These are phyloP conservation scores for Helianthus tuberosus DNA, from an alignment of 129 eudicot species.

Conservation along the genomic window DNA sequence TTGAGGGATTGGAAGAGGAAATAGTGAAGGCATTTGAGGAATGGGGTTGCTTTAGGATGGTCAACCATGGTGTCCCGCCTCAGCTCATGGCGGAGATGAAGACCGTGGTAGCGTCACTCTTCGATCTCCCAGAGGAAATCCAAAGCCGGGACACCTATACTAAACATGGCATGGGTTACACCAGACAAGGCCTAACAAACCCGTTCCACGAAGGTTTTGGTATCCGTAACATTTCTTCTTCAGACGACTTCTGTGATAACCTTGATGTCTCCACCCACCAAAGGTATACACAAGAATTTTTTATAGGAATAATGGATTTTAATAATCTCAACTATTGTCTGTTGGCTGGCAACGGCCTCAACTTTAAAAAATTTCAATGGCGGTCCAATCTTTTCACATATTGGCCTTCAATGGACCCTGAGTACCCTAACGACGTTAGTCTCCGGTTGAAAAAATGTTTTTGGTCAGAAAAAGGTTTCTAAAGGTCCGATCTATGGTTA, in stretches of 20 bases:
- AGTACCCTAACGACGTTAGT: no score
- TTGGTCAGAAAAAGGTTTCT: no score
- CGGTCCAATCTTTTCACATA: no score
- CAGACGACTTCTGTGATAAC: background rate
- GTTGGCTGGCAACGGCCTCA: no score
- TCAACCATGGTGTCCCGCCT: constrained; percentile 6
- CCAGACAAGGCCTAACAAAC: background rate
- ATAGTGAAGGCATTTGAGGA: constrained; percentile 13
- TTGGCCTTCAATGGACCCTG: no score
- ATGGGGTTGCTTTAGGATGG: constrained; percentile 21
- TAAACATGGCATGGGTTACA: background rate
- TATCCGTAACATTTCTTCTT: background rate
- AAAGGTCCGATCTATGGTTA: no score
- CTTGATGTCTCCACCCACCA: constrained; percentile 10
- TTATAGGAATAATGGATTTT: no score
- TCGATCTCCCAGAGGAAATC: background rate
- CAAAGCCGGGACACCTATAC: background rate
- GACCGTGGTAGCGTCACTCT: background rate
- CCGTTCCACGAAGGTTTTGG: background rate
- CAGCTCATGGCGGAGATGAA: constrained; percentile 19
- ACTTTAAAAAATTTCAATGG: no score
- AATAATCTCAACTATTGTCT: no score
- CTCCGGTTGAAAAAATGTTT: no score
- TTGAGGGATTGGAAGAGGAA: background rate
- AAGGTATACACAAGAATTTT: constrained; percentile 11